phyloP scores from a whole-genome alignment of 176 grass and related monocot genomes.

The Zoysia pacifica region DNA sequence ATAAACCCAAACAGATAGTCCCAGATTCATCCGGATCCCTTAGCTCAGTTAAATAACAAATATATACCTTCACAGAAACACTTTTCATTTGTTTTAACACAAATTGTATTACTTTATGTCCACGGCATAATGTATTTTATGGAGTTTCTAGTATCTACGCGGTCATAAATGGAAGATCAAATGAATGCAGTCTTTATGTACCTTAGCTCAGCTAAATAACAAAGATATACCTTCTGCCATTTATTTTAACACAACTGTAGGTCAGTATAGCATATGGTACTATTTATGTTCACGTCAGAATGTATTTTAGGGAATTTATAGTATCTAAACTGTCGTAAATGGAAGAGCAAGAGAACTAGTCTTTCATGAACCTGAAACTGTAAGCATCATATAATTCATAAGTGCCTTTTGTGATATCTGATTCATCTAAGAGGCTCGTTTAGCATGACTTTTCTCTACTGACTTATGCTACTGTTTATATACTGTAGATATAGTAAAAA shows the following conservation, averaged over 20 bases:
- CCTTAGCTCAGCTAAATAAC: neutral
- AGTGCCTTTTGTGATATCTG: neutral
- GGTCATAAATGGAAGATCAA: neutral
- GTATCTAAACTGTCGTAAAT: neutral
- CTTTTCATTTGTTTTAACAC: neutral
- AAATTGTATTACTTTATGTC: neutral
- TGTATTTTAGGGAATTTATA: neutral
- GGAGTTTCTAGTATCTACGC: neutral
- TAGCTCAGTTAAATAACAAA: neutral
- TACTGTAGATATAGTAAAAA: too few species aligned
- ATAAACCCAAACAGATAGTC: neutral
- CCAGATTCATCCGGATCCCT: slow-evolving; percentile 8
- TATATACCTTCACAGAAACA: neutral
- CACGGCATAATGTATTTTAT: neutral
- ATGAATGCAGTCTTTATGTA: neutral
- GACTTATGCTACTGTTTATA: too few species aligned
- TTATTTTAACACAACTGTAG: neutral
- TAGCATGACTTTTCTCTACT: too few species aligned
- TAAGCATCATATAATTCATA: neutral
- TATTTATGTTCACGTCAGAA: neutral
- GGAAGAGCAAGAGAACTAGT: neutral
- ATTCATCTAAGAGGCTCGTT: neutral
- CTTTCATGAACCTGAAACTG: slow-evolving; percentile 13
- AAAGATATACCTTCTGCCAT: neutral
- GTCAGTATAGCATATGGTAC: neutral